Percentiles rank a stretch among this genome's conserved stretches.
These are phyloP conservation scores for Phytophthora chlamydospora DNA, from an alignment of 352 stramenopile genomes.

Conservation along the genomic window DNA sequence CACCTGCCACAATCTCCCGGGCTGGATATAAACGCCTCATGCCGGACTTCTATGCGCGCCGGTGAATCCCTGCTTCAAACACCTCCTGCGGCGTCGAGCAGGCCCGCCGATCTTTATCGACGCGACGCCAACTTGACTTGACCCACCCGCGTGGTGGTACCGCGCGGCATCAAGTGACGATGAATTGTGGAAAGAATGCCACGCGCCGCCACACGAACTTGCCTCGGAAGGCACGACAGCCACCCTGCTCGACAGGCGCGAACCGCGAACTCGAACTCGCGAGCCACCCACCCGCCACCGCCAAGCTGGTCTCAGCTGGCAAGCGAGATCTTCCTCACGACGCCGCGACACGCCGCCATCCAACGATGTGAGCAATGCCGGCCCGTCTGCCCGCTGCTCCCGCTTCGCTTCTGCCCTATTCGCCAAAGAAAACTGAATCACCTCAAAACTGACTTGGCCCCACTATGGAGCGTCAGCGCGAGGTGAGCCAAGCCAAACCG, in stretches of 20 bases:
- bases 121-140: slow-evolving; percentile 17
- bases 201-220: slow-evolving; percentile 8
- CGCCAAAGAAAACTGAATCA: slow-evolving; percentile 40
- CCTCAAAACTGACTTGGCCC: slow-evolving; percentile 26
- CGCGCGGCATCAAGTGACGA: slow-evolving; percentile 32
- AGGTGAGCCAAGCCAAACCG: slow-evolving; percentile 24
- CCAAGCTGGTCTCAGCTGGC: slow-evolving; percentile 21
- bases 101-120: slow-evolving; percentile 21
- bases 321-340: slow-evolving; percentile 34
- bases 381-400: slow-evolving; percentile 18
- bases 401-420: slow-evolving; percentile 35
- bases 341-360: slow-evolving; percentile 31
- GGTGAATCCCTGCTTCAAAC: slow-evolving; percentile 25
- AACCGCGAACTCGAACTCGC: not conserved
- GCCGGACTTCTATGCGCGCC: slow-evolving; percentile 11
- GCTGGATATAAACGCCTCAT: slow-evolving; percentile 5
- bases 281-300: no score
- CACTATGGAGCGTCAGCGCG: slow-evolving; percentile 29
- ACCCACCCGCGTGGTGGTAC: slow-evolving; percentile 17
- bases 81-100: not conserved
- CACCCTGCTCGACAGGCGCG: not conserved
- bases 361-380: slow-evolving; percentile 34
- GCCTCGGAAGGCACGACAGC: not conserved
- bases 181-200: slow-evolving; percentile 31
- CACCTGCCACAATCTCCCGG: slow-evolving; percentile 29